Conservation (phyloP, 2,329 filamentous ascomycete genomes). For the Ramularia endophylla region DNA sequence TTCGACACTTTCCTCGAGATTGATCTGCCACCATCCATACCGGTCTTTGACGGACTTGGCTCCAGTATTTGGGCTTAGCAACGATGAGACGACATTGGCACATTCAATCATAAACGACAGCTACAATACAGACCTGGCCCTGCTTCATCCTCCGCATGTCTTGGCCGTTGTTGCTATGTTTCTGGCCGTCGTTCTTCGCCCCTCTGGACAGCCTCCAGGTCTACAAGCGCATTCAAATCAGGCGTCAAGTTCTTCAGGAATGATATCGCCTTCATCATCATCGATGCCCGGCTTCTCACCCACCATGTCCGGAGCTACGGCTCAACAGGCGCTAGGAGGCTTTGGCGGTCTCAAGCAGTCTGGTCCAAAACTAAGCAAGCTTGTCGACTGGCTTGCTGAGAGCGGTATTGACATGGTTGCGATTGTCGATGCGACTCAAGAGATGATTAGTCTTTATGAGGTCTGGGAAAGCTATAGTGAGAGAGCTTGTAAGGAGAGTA, state of each 20-base stretch:
- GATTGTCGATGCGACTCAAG: conserved; percentile 84
- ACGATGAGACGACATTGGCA: conserved; percentile 71
- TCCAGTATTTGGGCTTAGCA: conserved; percentile 61
- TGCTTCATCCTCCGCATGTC: conserved; percentile 79
- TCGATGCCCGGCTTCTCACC: conserved; percentile 15
- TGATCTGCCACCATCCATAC: conserved; percentile 89
- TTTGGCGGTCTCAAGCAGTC: conserved; percentile 31
- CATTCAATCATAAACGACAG: conserved; percentile 86
- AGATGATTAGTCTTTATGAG: conserved; percentile 85
- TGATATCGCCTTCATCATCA: conserved; percentile 22
- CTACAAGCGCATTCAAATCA: conserved; percentile 37
- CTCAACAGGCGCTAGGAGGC: conserved; percentile 30
- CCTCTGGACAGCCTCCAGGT: conserved; percentile 45
- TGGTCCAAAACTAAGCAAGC: conserved; percentile 37
- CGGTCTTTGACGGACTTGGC: conserved; percentile 70
- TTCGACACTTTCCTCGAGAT: conserved; percentile 80
- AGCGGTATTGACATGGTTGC: conserved; percentile 78
- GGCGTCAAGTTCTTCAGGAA: conserved; percentile 10
- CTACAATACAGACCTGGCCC: conserved; percentile 84
- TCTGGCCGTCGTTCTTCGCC: conserved; percentile 74
- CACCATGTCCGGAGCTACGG: conserved; percentile 25
- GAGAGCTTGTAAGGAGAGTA: conserved; percentile 58
- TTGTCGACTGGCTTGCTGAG: conserved; percentile 78
- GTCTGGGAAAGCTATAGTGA: conserved; percentile 62
- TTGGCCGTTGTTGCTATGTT: conserved; percentile 84